These are phyloP conservation scores for Myxozyma lipomycoides DNA, from an alignment of 805 yeast genomes.

Conservation along the genomic window DNA sequence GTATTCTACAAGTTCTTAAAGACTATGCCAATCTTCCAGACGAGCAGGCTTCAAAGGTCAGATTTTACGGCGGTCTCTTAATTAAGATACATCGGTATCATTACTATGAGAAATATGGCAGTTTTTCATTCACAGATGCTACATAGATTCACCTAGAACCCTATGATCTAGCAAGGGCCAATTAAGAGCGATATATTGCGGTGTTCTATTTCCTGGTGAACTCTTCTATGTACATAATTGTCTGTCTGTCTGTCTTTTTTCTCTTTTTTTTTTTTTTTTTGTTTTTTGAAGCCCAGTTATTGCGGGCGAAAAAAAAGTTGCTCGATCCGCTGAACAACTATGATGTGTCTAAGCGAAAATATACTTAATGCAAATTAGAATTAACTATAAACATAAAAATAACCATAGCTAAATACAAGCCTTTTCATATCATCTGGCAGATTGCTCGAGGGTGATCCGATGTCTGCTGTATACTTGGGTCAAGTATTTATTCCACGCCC, in stretches of 20 bases:
- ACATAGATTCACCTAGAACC: conserved; percentile 43
- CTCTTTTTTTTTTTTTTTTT: no score
- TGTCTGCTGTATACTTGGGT: neutral
- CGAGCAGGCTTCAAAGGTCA: conserved; percentile 36
- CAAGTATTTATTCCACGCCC: neutral
- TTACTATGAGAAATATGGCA: conserved; percentile 16
- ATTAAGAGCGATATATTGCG: conserved; percentile 44
- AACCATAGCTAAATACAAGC: no score
- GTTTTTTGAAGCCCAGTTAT: no score
- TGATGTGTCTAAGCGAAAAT: neutral
- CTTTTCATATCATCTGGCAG: neutral
- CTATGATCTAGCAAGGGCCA: conserved; percentile 31
- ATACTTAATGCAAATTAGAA: no score
- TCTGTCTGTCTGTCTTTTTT: no score
- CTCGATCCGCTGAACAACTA: no score
- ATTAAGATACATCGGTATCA: conserved; percentile 19
- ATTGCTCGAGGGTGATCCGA: neutral
- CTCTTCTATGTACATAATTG: no score
- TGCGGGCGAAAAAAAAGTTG: no score
- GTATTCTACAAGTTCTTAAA: conserved; percentile 54
- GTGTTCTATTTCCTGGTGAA: conserved; percentile 78
- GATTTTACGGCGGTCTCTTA: conserved; percentile 23
- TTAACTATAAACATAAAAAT: no score
- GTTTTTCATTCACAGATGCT: conserved; percentile 38
- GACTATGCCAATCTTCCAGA: conserved; percentile 50